phyloP scores from a whole-genome alignment of 169 alveolate species.

The Perkinsus olseni region DNA sequence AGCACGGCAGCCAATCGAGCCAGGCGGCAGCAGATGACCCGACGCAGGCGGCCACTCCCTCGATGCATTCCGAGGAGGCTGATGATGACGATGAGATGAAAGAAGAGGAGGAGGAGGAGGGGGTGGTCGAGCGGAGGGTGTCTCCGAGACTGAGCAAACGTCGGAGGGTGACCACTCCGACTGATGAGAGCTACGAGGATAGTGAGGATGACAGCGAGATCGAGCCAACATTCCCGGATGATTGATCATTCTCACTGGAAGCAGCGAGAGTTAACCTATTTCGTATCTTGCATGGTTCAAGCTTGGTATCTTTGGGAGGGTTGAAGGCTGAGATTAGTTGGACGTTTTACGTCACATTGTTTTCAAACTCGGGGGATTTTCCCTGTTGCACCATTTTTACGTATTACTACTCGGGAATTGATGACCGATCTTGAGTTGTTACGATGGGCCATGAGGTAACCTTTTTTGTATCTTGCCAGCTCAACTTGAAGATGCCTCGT shows the following conservation, averaged over 20 bases:
- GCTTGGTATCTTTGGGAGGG: not conserved
- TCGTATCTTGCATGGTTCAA: not conserved
- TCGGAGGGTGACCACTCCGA: not conserved
- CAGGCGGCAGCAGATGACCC: not conserved
- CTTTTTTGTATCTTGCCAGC: conserved; percentile 1
- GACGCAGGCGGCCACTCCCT: not conserved
- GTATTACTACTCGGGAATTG: too few relatives aligned
- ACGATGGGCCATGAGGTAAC: not conserved
- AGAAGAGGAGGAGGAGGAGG: not conserved
- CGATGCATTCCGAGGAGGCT: not conserved
- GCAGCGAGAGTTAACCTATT: not conserved
- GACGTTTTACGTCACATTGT: not conserved
- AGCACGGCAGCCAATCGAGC: not conserved
- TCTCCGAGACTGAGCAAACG: not conserved
- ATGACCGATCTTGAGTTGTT: not conserved
- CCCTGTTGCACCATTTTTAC: too few relatives aligned
- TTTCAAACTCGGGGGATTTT: too few relatives aligned
- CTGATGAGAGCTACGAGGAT: not conserved
- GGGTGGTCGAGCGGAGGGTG: not conserved
- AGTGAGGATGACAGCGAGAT: not conserved
- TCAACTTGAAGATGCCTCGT: conserved; percentile 86
- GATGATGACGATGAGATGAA: not conserved
- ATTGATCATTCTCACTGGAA: not conserved
- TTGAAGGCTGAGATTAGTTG: not conserved
- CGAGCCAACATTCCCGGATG: not conserved